Evolutionary conservation across 768 basidiomycete genomes (phyloP).

Genomic region (Suillus bovinus): DNA sequence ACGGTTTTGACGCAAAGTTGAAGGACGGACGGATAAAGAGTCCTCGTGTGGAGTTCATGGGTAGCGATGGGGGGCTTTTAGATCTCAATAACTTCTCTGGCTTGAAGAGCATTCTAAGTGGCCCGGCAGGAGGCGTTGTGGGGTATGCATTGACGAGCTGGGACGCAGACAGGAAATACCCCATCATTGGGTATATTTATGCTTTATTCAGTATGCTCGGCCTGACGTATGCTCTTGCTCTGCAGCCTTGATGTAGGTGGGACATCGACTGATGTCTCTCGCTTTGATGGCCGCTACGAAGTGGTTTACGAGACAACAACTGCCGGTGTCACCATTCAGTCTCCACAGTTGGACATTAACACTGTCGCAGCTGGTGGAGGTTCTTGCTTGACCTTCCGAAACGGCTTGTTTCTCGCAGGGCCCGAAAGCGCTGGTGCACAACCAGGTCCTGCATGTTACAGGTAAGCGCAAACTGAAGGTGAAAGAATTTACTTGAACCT

Average conservation of each 20-base stretch:
- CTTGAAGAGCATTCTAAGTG: conserved; percentile 89
- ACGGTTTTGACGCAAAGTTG: conserved; percentile 79
- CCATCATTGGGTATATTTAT: conserved; percentile 77
- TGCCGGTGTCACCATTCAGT: conserved; percentile 89
- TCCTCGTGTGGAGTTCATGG: conserved; percentile 93
- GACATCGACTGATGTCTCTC: conserved; percentile 93
- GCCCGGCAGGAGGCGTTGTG: conserved; percentile 95
- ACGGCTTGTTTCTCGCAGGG: conserved; percentile 88
- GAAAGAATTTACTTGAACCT: neutral
- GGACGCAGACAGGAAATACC: conserved; percentile 67
- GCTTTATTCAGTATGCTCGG: neutral
- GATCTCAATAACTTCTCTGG: conserved; percentile 87
- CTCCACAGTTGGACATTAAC: conserved; percentile 93
- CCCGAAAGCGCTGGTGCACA: conserved; percentile 94
- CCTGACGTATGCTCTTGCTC: neutral
- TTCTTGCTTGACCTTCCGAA: conserved; percentile 83
- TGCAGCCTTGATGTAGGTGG: conserved; percentile 88
- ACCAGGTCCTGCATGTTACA: conserved; percentile 90
- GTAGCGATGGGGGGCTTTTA: conserved; percentile 85
- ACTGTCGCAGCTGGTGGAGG: conserved; percentile 96
- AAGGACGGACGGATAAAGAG: conserved; percentile 56
- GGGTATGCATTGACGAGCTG: conserved; percentile 90
- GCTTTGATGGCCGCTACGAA: conserved; percentile 90
- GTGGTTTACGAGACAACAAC: conserved; percentile 95
- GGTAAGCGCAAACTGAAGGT: conserved; percentile 43